These are phyloP conservation scores for Hericium erinaceus DNA, from an alignment of 768 basidiomycete genomes.

Conservation along the genomic window DNA sequence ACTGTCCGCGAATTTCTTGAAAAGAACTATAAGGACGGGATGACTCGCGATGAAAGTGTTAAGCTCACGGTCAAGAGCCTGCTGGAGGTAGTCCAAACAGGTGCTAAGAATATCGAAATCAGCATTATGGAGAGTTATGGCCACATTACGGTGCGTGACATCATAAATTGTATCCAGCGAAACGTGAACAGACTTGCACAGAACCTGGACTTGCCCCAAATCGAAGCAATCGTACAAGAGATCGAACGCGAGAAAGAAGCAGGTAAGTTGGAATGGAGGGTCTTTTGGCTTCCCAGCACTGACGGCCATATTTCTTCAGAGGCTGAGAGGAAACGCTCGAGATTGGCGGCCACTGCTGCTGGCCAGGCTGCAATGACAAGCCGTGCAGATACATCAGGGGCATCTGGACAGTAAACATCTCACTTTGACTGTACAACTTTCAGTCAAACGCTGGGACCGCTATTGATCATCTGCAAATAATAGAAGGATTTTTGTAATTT, in stretches of 20 bases:
- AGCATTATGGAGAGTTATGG: conserved; percentile 95
- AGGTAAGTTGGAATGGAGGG: conserved; percentile 35
- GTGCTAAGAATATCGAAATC: conserved; percentile 99
- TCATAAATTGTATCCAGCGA: neutral
- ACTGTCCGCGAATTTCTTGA: conserved; percentile 98
- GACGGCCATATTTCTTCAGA: conserved; percentile 36
- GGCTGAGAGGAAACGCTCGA: conserved; percentile 87
- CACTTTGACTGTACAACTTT: no score
- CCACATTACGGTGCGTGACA: conserved; percentile 72
- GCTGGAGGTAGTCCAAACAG: conserved; percentile 96
- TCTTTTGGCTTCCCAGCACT: neutral
- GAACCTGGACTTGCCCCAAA: conserved; percentile 82
- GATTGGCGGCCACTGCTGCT: conserved; percentile 86
- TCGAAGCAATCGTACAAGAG: conserved; percentile 84
- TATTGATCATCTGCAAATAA: no score
- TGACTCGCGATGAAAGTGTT: conserved; percentile 82
- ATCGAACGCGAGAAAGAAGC: conserved; percentile 98
- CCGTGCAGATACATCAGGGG: conserved; percentile 31
- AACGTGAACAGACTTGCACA: conserved; percentile 22
- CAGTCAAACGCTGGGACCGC: no score
- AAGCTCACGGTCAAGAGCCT: conserved; percentile 93
- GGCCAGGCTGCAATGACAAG: conserved; percentile 82
- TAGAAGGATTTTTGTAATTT: no score
- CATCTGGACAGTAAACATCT: conserved; percentile 20
- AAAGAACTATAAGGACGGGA: conserved; percentile 92